phyloP scores from a whole-genome alignment of 495 filamentous ascomycete genomes.

The Daldinia childiae region DNA sequence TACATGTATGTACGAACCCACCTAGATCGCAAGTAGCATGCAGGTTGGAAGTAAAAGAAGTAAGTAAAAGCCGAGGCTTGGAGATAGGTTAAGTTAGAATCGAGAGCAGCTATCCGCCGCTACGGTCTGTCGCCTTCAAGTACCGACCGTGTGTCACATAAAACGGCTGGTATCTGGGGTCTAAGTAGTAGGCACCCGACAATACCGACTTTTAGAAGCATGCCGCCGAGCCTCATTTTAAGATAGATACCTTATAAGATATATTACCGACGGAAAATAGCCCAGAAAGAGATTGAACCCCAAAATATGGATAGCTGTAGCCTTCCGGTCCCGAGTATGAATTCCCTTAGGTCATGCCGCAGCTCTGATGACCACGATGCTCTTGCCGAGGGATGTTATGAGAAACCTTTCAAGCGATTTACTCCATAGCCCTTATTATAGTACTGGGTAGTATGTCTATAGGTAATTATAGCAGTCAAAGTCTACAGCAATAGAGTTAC shows the following conservation, averaged over 20 bases:
- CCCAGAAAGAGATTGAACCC: background rate
- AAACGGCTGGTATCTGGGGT: constrained; percentile 7
- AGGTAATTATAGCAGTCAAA: no score
- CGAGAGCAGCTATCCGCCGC: constrained; percentile 3
- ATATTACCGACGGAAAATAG: background rate
- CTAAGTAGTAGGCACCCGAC: background rate
- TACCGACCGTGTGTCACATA: constrained; percentile 20
- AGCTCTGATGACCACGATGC: no score
- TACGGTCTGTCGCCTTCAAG: background rate
- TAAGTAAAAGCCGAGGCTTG: constrained; percentile 3
- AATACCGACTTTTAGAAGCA: background rate
- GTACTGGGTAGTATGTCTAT: no score
- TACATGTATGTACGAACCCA: background rate
- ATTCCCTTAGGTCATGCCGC: background rate
- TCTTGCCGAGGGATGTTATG: no score
- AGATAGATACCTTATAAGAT: background rate
- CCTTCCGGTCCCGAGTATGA: background rate
- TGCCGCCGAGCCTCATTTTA: background rate
- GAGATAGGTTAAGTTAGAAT: constrained; percentile 1
- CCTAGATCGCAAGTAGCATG: background rate
- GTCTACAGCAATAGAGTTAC: background rate
- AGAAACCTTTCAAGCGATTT: no score
- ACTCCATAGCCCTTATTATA: no score
- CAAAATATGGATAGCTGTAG: background rate
- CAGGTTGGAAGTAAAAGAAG: background rate